Evolutionary conservation across 768 basidiomycete genomes (phyloP).

Genomic region (Boletellus ananiceps): DNA sequence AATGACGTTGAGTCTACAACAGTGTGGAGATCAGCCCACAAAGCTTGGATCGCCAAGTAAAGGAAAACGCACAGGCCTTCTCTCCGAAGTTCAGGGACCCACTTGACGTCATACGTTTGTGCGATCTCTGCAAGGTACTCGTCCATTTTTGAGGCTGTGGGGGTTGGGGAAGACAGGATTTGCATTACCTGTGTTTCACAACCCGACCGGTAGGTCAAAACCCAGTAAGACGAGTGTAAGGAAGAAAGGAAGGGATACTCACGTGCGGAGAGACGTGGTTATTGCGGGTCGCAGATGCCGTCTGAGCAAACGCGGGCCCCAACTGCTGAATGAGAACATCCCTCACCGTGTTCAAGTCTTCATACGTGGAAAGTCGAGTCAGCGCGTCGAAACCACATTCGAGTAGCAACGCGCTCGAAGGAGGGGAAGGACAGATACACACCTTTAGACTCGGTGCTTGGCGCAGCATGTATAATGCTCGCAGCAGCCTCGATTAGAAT

Average conservation of each 20-base stretch:
- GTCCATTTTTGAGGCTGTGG: conserved; percentile 55
- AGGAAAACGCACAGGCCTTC: conserved; percentile 52
- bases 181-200: conserved; percentile 41
- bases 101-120: conserved; percentile 47
- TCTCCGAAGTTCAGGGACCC: conserved; percentile 57
- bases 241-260: conserved; percentile 3
- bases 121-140: conserved; percentile 52
- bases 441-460: conserved; percentile 59
- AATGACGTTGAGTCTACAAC: conserved; percentile 45
- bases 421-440: neutral
- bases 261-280: conserved; percentile 53
- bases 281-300: conserved; percentile 48
- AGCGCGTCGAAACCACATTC: neutral
- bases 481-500: conserved; percentile 61
- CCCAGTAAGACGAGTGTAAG: neutral
- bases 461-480: conserved; percentile 60
- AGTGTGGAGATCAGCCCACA: neutral
- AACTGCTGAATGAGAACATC: conserved; percentile 52
- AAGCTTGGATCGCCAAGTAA: neutral
- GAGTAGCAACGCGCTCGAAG: neutral
- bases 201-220: neutral
- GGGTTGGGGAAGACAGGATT: conserved; percentile 47
- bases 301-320: conserved; percentile 52
- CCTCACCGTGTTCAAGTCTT: conserved; percentile 57
- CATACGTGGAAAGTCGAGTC: neutral